Conservation (phyloP, 2,329 filamentous ascomycete genomes). For the Neopestalotiopsis rosae region DNA sequence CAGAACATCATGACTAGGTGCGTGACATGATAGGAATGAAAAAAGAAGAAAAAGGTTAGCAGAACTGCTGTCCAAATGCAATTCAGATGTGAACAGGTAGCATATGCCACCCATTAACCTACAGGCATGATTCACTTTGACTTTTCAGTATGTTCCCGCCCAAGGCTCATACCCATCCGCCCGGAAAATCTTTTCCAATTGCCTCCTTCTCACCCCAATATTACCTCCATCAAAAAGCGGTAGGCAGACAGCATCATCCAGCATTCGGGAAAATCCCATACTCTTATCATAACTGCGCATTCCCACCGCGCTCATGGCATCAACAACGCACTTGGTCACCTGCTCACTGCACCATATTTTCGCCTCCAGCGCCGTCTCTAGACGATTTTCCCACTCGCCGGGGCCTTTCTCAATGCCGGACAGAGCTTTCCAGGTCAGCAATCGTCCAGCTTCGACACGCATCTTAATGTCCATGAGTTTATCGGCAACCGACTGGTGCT, state of each 20-base stretch:
- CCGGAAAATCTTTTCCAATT: constrained; percentile 44
- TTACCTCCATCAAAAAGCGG: constrained; percentile 61
- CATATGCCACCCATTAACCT: too few relatives aligned
- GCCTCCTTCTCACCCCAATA: constrained; percentile 54
- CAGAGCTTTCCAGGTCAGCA: constrained; percentile 58
- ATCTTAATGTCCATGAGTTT: constrained; percentile 58
- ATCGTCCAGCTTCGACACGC: constrained; percentile 52
- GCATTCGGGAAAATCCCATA: constrained; percentile 47
- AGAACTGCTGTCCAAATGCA: too few relatives aligned
- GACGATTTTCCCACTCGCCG: constrained; percentile 42
- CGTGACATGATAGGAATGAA: too few relatives aligned
- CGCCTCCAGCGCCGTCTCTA: constrained; percentile 53
- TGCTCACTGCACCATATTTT: constrained; percentile 58
- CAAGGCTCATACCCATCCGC: neutral
- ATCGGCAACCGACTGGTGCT: constrained; percentile 57
- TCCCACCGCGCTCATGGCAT: constrained; percentile 58
- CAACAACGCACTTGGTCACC: constrained; percentile 51
- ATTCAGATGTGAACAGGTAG: too few relatives aligned
- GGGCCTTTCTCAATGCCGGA: constrained; percentile 47
- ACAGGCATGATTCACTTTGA: neutral
- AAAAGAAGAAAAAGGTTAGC: too few relatives aligned
- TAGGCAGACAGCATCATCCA: constrained; percentile 51
- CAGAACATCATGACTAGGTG: too few relatives aligned
- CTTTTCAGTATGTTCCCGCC: constrained; percentile 27
- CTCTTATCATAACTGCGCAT: constrained; percentile 50